phyloP scores from a whole-genome alignment of 139 green algal species.

The Auxenochlorella protothecoides region DNA sequence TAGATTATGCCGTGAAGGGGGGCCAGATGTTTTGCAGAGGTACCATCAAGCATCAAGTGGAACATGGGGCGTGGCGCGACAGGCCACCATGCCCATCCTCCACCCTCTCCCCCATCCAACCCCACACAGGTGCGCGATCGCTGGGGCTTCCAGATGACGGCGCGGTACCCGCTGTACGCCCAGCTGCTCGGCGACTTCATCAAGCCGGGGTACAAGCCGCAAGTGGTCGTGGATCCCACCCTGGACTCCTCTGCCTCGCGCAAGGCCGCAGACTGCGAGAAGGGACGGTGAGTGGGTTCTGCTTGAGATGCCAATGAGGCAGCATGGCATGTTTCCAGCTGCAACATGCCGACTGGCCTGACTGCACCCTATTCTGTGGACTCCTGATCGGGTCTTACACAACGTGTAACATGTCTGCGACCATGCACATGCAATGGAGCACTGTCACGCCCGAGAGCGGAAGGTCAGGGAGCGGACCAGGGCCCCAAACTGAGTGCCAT shows the following conservation, averaged over 20 bases:
- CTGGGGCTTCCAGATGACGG: constrained; percentile 92
- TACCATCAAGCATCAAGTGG: too few relatives aligned
- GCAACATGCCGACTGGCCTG: too few relatives aligned
- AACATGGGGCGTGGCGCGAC: too few relatives aligned
- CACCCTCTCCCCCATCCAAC: background rate
- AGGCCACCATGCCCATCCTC: background rate
- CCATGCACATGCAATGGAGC: too few relatives aligned
- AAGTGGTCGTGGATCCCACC: constrained; percentile 54
- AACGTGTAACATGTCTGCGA: too few relatives aligned
- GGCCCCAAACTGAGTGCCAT: too few relatives aligned
- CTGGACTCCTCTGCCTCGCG: background rate
- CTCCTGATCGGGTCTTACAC: too few relatives aligned
- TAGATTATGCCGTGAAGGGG: background rate
- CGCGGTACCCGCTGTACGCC: constrained; percentile 83
- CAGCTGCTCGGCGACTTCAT: constrained; percentile 61
- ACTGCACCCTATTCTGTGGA: too few relatives aligned
- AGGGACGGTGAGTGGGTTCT: background rate
- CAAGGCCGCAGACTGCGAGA: background rate
- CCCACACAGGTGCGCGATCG: constrained; percentile 71
- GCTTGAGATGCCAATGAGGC: background rate
- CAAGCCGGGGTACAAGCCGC: constrained; percentile 62
- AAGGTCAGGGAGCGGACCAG: too few relatives aligned
- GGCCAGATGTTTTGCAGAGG: too few relatives aligned
- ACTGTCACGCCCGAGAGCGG: too few relatives aligned
- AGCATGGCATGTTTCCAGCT: background rate